A percentile compares a stretch with the other conserved stretches of the same genome.
phyloP scores from a whole-genome alignment of 345 rosid genomes.

The Microcos paniculata region DNA sequence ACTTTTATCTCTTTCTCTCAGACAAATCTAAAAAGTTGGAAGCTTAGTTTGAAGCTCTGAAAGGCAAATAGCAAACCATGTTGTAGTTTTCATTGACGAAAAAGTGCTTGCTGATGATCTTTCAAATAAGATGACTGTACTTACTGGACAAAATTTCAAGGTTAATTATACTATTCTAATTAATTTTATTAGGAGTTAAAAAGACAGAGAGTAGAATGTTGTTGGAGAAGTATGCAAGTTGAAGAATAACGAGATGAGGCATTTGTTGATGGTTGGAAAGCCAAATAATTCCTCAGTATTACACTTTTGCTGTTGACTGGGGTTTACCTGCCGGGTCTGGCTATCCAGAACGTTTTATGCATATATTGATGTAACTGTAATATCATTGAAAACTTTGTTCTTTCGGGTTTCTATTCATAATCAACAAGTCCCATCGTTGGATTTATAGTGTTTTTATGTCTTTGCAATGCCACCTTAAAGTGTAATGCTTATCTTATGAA shows the following conservation, averaged over 20 bases:
- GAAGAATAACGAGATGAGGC: background rate
- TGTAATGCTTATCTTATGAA: background rate
- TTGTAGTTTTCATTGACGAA: background rate
- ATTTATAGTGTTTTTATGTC: background rate
- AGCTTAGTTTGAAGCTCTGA: background rate
- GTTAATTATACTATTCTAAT: background rate
- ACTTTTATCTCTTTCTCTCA: background rate
- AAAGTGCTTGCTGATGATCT: background rate
- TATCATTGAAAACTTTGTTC: background rate
- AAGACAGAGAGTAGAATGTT: background rate
- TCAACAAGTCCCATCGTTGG: background rate
- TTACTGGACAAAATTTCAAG: background rate
- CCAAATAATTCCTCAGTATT: background rate
- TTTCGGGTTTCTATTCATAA: background rate
- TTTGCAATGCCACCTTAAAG: background rate
- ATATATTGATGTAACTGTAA: background rate
- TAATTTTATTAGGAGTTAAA: background rate
- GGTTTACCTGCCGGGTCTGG: background rate
- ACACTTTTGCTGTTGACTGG: background rate
- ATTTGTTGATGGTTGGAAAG: background rate
- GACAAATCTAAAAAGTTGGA: background rate
- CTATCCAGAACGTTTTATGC: background rate
- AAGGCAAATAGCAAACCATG: background rate
- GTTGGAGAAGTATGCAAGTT: constrained; percentile 1
- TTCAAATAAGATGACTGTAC: background rate